phyloP scores from a whole-genome alignment of 2,329 filamentous ascomycete species.

The Venturia asperata region DNA sequence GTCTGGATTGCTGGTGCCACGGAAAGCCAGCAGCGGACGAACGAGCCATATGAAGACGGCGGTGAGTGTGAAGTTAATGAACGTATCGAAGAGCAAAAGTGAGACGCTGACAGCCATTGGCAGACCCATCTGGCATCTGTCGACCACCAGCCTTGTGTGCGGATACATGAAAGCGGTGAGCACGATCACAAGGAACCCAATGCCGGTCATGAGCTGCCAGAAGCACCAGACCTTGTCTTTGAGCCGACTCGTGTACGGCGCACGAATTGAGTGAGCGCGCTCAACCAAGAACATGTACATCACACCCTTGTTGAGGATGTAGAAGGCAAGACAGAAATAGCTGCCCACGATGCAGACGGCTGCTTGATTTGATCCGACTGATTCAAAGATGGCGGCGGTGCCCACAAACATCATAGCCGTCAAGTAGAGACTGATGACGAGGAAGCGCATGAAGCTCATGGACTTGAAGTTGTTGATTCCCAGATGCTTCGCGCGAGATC shows the following conservation, averaged over 20 bases:
- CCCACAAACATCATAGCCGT: constrained; percentile 32
- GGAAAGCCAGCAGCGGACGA: constrained; percentile 27
- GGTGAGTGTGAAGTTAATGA: constrained; percentile 36
- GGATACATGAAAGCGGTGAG: constrained; percentile 29
- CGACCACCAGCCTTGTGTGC: constrained; percentile 29
- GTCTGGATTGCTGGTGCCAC: constrained; percentile 10
- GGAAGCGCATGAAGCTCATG: constrained; percentile 29
- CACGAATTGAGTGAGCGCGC: constrained; percentile 33
- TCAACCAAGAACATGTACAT: constrained; percentile 39
- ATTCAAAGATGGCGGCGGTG: constrained; percentile 30
- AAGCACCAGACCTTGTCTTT: constrained; percentile 34
- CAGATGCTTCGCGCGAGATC: constrained; percentile 26
- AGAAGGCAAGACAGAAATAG: constrained; percentile 34
- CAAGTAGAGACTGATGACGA: constrained; percentile 32
- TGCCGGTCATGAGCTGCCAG: constrained; percentile 30
- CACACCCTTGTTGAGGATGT: constrained; percentile 28
- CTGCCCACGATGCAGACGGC: constrained; percentile 31
- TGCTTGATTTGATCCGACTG: constrained; percentile 27
- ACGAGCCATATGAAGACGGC: constrained; percentile 34
- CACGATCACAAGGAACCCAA: constrained; percentile 29
- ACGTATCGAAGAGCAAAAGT: constrained; percentile 33
- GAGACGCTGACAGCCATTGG: constrained; percentile 32
- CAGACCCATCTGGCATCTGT: constrained; percentile 36
- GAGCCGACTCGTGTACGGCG: constrained; percentile 28
- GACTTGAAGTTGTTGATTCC: constrained; percentile 22